Base-by-base conservation (phyloP, 1,284 basidiomycete species). In the Puccinia novopanici region DNA sequence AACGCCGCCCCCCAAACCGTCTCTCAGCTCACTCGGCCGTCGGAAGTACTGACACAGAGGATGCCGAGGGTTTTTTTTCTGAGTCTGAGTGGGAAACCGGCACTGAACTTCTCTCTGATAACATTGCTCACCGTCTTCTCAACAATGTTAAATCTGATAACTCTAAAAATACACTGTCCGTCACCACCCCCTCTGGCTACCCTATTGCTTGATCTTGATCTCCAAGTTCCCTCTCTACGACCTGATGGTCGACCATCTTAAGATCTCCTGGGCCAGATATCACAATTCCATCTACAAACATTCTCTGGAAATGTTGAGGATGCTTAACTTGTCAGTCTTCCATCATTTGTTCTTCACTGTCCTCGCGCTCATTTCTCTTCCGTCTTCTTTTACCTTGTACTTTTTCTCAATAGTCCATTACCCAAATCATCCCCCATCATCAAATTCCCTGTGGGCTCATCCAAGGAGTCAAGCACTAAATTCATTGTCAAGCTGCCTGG, bases 201-300 rank as follows among this genome's bases (percentile, higher is more conserved):
- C 94, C 8, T 95, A 95, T 84, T 92, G 93, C 3, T 87, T 95
- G 59, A 94, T 93, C 22, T 81, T 85, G 67, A 93, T 95, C 30
- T 95, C 94, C 57, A 91, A 93, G 40, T 92, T 92, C 86, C 94
- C 94, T 0, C 93, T 95, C 83, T 95, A 95, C 87, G 93, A 95
- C 85, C 88, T 94, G 77, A 93, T 95, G 92, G 90, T 92, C 76
- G 94, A 96, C 87, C 95, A 94, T 85, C 89, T 95, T 59, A 94
- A 85, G 42, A 83, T 85, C 42, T 84, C 84, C 30, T 87, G 86
- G 85, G 84, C 84, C 80, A 84, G 84, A 75, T 85, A 86, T 81
- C 85, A 84, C 81, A 83, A 83, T 40, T 84, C 86, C 73, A 86
- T 87, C 70, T 83, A 85, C 42, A 83, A 84, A 82, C 86, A 86